Conservation (phyloP, 768 basidiomycete genomes). For the Mycena sanguinolenta region DNA sequence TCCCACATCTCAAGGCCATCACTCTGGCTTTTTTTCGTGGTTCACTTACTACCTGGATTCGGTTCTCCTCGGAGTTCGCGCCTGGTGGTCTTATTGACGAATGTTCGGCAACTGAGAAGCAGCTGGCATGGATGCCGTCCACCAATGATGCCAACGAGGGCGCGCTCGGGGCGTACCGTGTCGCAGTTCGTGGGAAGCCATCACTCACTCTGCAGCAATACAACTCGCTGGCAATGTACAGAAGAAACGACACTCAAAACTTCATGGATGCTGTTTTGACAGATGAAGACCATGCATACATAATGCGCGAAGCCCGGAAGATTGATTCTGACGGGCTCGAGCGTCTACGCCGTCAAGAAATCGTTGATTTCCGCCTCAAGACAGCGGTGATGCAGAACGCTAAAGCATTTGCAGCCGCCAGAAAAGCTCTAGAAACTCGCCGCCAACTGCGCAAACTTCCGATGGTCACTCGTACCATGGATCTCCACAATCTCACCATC, state of each 20-base stretch:
- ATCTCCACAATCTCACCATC: not conserved
- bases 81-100: slow-evolving; percentile 45
- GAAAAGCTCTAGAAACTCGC: not conserved
- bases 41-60: not conserved
- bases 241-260: slow-evolving; percentile 40
- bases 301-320: slow-evolving; percentile 17
- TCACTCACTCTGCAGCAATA: slow-evolving; percentile 36
- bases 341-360: not conserved
- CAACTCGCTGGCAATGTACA: slow-evolving; percentile 43
- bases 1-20: not conserved
- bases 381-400: slow-evolving; percentile 4
- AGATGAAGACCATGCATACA: slow-evolving; percentile 8
- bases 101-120: slow-evolving; percentile 36
- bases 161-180: slow-evolving; percentile 40
- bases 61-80: slow-evolving; percentile 41
- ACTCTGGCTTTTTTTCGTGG: not conserved
- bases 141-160: slow-evolving; percentile 51
- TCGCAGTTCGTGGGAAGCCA: slow-evolving; percentile 36
- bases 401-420: not conserved
- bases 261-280: slow-evolving; percentile 40
- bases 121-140: slow-evolving; percentile 44
- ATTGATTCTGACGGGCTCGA: slow-evolving; percentile 16
- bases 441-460: not conserved
- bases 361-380: slow-evolving; percentile 1
- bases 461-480: not conserved